These are phyloP conservation scores for Phylloporus sp. DNA, from an alignment of 768 basidiomycete species.

Conservation along the genomic window DNA sequence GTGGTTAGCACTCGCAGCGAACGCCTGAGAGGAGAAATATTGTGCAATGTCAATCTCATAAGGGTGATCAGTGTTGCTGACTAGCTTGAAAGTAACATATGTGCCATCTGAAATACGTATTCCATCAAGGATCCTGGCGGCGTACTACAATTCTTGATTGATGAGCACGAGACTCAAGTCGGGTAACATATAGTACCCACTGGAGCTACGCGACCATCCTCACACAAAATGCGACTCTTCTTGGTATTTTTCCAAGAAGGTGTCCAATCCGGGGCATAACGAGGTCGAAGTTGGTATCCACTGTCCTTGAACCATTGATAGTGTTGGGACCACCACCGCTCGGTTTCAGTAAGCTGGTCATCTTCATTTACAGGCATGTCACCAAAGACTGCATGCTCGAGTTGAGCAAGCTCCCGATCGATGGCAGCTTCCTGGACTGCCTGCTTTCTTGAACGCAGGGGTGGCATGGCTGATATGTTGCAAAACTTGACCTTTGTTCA, in stretches of 20 bases:
- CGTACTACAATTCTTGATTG: slow-evolving; percentile 8
- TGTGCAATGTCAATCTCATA: slow-evolving; percentile 30
- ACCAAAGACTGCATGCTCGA: background rate
- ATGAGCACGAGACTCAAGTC: no score
- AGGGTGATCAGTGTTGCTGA: slow-evolving; percentile 14
- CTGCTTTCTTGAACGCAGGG: background rate
- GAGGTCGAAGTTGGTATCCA: slow-evolving; percentile 18
- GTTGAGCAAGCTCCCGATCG: background rate
- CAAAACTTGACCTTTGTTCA: no score
- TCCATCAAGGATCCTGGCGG: slow-evolving; percentile 26
- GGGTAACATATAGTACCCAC: slow-evolving; percentile 2
- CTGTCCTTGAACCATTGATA: slow-evolving; percentile 10
- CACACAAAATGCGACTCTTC: background rate
- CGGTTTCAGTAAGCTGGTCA: slow-evolving; percentile 2
- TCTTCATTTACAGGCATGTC: background rate
- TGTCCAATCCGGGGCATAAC: slow-evolving; percentile 18
- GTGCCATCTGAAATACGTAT: slow-evolving; percentile 24
- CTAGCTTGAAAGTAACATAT: slow-evolving; percentile 31
- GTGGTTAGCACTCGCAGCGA: slow-evolving; percentile 24
- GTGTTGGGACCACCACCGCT: slow-evolving; percentile 14
- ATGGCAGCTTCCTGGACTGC: no score
- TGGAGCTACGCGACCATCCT: background rate
- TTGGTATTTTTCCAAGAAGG: slow-evolving; percentile 18
- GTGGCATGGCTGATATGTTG: background rate
- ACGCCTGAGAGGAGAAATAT: slow-evolving; percentile 10